Evolutionary conservation across 768 basidiomycete species (phyloP), one percentile per base, ranked within the genome.

Genomic region (Mycena pura): DNA sequence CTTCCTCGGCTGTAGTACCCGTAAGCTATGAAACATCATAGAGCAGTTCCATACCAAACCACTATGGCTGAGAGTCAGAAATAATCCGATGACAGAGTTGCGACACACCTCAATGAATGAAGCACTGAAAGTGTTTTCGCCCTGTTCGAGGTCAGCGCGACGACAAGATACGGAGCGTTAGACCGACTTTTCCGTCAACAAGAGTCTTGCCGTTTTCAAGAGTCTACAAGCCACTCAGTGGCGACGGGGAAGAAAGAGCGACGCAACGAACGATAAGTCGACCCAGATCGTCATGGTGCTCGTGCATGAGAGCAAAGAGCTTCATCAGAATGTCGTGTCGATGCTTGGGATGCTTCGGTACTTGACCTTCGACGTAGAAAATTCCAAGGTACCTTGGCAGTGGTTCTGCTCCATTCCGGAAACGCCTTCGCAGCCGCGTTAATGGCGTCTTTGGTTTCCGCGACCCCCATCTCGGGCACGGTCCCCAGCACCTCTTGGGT

Each of bases 121-220:
- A 25, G 93, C 87, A 65, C 90, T 91, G 69, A 99, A 99, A 0
- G 78, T 69, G 66, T 88, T 89, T 77, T 99, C 96, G 24, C 90
- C 88, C 86, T 92, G 61, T 14, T 45, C 36, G 27, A 28, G 41
- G 38, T 40, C 5, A 39, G 49, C 1, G 31, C 15, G 17, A 28
- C 14, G 15, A 22, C n/a, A 34, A 41, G 13, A 21, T 7, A 27
- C 22, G 36, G 27, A 54, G 45, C 10, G 15, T 9, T 5, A 45
- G 27, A 39, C 50, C 39, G 62, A 91, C 92, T 84, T 92, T 91
- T 32, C 86, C 92, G 66, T 98, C 95, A 0, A 80, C 77, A 41
- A 97, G 77, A 8, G 95, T 84, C 78, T 99, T 99, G 32, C 97
- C 97, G 70, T 99, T 99, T 79, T 99, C 97, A 60, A 95, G 77